Conservation (phyloP, 495 filamentous ascomycete species). For the Penicillium psychrofluorescens region DNA sequence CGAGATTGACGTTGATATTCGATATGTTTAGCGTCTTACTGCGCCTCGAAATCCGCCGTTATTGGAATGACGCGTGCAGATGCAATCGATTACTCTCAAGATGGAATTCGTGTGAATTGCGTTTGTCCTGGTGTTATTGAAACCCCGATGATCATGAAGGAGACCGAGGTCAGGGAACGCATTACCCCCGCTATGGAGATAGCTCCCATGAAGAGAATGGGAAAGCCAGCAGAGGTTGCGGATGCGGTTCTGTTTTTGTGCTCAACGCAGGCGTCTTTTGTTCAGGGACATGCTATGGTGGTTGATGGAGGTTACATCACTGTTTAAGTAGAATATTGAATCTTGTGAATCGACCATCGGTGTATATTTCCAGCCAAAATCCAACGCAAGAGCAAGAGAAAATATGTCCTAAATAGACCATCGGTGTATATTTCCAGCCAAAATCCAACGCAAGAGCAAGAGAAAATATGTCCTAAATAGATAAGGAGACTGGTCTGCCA, state of each 20-base stretch:
- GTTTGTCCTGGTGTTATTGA: slow-evolving; percentile 47
- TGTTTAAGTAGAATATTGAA: slow-evolving; percentile 2
- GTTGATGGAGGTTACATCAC: slow-evolving; percentile 49
- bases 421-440: too few relatives aligned
- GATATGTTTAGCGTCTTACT: slow-evolving; percentile 31
- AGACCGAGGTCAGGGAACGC: slow-evolving; percentile 25
- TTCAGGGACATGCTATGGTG: slow-evolving; percentile 44
- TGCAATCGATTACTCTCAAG: slow-evolving; percentile 44
- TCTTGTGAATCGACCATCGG: too few relatives aligned
- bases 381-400: not conserved
- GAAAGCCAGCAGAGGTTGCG: slow-evolving; percentile 40
- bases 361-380: too few relatives aligned
- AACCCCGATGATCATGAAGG: slow-evolving; percentile 38
- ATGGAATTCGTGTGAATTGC: slow-evolving; percentile 45
- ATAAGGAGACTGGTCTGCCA: not conserved
- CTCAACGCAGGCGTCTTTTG: slow-evolving; percentile 40
- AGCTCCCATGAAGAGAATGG: slow-evolving; percentile 45
- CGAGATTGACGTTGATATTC: not conserved
- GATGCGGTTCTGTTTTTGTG: slow-evolving; percentile 44
- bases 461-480: too few relatives aligned
- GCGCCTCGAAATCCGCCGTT: slow-evolving; percentile 39
- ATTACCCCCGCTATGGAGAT: slow-evolving; percentile 32
- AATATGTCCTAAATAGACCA: not conserved
- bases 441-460: too few relatives aligned
- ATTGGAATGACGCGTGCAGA: slow-evolving; percentile 40